Evolutionary conservation across 2,329 filamentous ascomycete genomes (phyloP).

Genomic region (Colletotrichum horii): DNA sequence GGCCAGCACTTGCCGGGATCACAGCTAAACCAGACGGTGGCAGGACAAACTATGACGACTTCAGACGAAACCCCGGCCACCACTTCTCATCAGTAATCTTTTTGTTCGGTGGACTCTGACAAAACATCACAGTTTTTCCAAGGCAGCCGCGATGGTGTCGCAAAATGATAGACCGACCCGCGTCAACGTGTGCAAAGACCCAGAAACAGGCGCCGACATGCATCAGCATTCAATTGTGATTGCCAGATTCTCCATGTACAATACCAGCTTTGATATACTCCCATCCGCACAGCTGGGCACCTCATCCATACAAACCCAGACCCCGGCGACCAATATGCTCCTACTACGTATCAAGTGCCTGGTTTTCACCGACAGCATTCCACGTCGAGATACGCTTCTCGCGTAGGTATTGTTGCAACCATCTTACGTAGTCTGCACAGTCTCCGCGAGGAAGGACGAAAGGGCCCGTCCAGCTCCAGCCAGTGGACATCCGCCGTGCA

Average conservation of each 20-base stretch:
- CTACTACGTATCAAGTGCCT: not conserved
- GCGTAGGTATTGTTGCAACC: not conserved
- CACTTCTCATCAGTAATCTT: not conserved
- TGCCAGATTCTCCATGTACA: not conserved
- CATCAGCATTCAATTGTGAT: constrained; percentile 3
- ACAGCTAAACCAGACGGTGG: not conserved
- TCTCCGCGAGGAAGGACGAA: not conserved
- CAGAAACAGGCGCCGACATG: not conserved
- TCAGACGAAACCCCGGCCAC: constrained; percentile 4
- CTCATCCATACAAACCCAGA: not conserved
- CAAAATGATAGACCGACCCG: not conserved
- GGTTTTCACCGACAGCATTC: not conserved
- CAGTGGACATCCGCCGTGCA: not conserved
- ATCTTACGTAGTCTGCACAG: not conserved
- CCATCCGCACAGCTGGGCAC: not conserved
- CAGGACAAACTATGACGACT: not conserved
- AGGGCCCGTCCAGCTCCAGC: not conserved
- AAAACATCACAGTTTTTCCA: not conserved
- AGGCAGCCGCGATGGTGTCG: not conserved
- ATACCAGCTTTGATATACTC: not conserved
- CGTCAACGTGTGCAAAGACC: not conserved
- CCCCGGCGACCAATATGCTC: not conserved
- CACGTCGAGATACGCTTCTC: not conserved
- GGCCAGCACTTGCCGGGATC: not conserved
- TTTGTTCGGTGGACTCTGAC: not conserved